Evolutionary conservation across 2,329 filamentous ascomycete genomes (phyloP).

Genomic region (Didymella pomorum): DNA sequence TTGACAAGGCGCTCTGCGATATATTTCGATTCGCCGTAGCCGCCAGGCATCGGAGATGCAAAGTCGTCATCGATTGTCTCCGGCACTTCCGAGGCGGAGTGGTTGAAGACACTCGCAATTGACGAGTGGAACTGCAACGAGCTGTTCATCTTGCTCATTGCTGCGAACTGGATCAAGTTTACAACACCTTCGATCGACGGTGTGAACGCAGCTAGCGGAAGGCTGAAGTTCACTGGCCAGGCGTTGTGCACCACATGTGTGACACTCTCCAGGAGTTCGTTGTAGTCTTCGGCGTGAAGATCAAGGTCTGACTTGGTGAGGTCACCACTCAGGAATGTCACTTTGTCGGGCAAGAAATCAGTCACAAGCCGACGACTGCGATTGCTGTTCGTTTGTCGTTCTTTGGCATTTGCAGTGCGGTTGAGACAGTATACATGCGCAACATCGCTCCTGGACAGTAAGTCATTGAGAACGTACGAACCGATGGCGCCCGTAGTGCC

Average conservation of each 20-base stretch:
- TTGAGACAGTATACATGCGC: background rate
- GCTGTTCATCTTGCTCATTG: background rate
- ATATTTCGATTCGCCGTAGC: background rate
- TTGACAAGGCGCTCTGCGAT: background rate
- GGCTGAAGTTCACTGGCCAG: background rate
- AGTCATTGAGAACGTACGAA: background rate
- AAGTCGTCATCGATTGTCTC: background rate
- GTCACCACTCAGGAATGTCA: background rate
- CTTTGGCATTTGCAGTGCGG: background rate
- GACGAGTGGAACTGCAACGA: background rate
- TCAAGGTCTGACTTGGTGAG: background rate
- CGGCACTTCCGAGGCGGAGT: background rate
- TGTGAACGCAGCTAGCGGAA: background rate
- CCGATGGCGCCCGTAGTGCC: background rate
- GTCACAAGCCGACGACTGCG: background rate
- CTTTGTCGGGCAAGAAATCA: background rate
- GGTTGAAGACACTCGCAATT: background rate
- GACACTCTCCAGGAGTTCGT: background rate
- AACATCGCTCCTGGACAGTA: background rate
- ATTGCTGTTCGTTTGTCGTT: background rate
- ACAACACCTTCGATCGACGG: background rate
- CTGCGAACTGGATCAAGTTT: background rate
- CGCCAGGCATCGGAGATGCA: background rate
- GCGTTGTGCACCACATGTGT: background rate
- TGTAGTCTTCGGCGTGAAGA: background rate